These are phyloP conservation scores for Annulohypoxylon stygium DNA, from an alignment of 495 filamentous ascomycete species.

Conservation along the genomic window DNA sequence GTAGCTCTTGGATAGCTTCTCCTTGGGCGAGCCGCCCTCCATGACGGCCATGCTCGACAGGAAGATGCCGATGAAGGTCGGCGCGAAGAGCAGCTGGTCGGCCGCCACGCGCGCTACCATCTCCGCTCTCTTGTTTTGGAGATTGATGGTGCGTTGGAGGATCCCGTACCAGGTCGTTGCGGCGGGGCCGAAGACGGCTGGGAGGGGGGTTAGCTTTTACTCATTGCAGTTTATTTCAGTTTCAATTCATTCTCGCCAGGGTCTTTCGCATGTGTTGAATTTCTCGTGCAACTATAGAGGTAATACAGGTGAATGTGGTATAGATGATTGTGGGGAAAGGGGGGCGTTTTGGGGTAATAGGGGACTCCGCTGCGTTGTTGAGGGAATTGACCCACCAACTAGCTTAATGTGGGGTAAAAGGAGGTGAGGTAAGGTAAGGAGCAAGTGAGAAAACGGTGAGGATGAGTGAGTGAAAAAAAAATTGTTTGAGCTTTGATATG, in stretches of 20 bases:
- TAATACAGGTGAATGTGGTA: background rate
- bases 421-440: slow-evolving; percentile 27
- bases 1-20: slow-evolving; percentile 80
- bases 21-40: slow-evolving; percentile 78
- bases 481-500: background rate
- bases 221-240: no score
- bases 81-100: slow-evolving; percentile 91
- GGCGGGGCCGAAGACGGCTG: slow-evolving; percentile 90
- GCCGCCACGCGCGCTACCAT: slow-evolving; percentile 82
- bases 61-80: slow-evolving; percentile 84
- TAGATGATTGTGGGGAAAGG: background rate
- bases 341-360: slow-evolving; percentile 6
- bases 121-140: slow-evolving; percentile 74
- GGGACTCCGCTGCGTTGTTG: slow-evolving; percentile 4
- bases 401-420: slow-evolving; percentile 26
- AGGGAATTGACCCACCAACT: slow-evolving; percentile 30
- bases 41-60: slow-evolving; percentile 87
- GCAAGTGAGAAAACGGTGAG: slow-evolving; percentile 26
- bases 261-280: no score
- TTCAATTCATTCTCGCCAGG: no score
- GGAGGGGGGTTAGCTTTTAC: slow-evolving; percentile 37
- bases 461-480: slow-evolving; percentile 14
- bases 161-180: slow-evolving; percentile 91
- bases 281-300: no score
- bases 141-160: slow-evolving; percentile 72